A percentile compares a stretch with the other conserved stretches of the same genome.
phyloP scores from a whole-genome alignment of 1,284 basidiomycete genomes.

The Ustilago curta region DNA sequence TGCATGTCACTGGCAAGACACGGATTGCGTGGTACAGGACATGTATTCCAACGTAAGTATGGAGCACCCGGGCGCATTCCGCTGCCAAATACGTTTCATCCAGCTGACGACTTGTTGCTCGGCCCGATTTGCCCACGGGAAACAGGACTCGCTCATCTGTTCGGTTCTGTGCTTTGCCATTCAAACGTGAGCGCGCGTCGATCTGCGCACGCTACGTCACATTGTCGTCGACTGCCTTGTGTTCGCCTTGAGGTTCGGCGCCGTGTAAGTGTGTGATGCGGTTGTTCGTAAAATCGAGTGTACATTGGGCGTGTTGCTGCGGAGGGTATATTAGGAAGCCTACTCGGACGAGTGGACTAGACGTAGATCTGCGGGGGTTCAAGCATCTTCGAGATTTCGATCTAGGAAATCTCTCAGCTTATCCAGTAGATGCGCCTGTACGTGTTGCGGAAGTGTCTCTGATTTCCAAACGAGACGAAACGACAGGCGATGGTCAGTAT shows the following conservation, averaged over 20 bases:
- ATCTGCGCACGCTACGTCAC: not conserved
- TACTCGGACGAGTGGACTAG: too few relatives aligned
- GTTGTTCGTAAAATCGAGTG: not conserved
- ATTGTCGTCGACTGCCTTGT: too few relatives aligned
- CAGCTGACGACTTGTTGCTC: not conserved
- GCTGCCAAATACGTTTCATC: not conserved
- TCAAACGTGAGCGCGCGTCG: constrained; percentile 26
- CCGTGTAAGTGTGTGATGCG: too few relatives aligned
- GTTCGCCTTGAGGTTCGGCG: too few relatives aligned
- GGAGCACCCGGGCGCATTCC: too few relatives aligned
- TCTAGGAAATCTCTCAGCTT: constrained; percentile 53
- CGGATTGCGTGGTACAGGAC: constrained; percentile 54
- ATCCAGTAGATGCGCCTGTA: constrained; percentile 40
- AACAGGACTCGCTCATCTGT: constrained; percentile 54
- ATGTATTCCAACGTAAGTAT: constrained; percentile 56
- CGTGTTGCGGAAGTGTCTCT: constrained; percentile 51
- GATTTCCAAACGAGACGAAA: not conserved
- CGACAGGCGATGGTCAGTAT: not conserved
- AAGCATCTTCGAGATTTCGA: constrained; percentile 54
- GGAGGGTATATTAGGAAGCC: too few relatives aligned
- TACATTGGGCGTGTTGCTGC: not conserved
- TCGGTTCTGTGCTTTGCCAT: constrained; percentile 55
- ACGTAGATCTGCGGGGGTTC: not conserved
- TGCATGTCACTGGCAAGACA: constrained; percentile 61
- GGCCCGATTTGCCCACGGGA: not conserved